These are phyloP conservation scores for Tetrahymena borealis DNA, from an alignment of 73 alveolate genomes.

Conservation along the genomic window DNA sequence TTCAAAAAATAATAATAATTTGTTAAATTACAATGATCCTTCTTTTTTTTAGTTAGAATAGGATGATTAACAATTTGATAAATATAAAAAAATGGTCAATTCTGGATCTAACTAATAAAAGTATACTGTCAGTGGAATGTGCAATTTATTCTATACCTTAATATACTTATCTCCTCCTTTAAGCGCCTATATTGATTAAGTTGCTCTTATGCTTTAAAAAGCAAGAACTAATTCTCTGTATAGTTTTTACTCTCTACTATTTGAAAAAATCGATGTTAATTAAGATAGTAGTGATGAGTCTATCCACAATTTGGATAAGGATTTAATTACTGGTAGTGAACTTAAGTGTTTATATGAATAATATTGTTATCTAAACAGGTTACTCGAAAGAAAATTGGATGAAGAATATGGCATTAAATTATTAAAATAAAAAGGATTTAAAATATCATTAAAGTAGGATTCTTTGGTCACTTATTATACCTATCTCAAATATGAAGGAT, in stretches of 20 bases:
- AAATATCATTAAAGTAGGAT: constrained; percentile 17
- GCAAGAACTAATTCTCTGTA: constrained; percentile 7
- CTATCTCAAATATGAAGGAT: not conserved
- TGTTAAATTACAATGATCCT: too few species aligned
- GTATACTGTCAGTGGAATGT: not conserved
- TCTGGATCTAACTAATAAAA: not conserved
- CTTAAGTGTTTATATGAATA: constrained; percentile 25
- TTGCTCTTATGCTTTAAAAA: constrained; percentile 11
- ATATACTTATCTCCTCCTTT: constrained; percentile 32
- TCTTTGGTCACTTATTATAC: constrained; percentile 16
- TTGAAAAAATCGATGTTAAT: not conserved
- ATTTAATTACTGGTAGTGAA: constrained; percentile 15
- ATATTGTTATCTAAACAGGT: constrained; percentile 22
- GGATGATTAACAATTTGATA: not conserved
- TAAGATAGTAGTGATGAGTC: not conserved
- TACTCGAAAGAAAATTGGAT: constrained; percentile 21
- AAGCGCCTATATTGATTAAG: constrained; percentile 34
- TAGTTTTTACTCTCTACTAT: constrained; percentile 12
- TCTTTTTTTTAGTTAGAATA: not conserved
- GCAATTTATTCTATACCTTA: not conserved
- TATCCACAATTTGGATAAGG: constrained; percentile 24
- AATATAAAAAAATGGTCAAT: not conserved
- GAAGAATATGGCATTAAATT: not conserved
- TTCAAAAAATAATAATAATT: too few species aligned
- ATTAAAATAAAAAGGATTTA: constrained; percentile 8